These are phyloP conservation scores for Colletotrichum navitas DNA, from an alignment of 2,329 filamentous ascomycete genomes.

Conservation along the genomic window DNA sequence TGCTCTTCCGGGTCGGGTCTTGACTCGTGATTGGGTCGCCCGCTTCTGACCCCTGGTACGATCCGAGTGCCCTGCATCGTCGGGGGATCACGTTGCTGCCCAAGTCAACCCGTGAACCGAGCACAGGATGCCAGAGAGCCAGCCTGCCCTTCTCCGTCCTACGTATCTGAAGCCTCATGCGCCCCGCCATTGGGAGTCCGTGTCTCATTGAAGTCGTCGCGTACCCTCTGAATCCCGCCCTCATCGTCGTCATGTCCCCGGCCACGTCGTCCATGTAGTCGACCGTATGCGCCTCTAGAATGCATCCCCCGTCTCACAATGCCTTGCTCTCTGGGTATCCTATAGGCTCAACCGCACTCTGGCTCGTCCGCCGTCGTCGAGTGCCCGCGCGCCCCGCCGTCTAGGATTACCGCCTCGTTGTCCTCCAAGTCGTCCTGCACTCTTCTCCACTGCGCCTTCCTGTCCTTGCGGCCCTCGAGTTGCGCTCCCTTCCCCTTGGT, in stretches of 20 bases:
- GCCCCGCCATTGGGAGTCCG: neutral
- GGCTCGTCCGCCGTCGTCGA: constrained; percentile 54
- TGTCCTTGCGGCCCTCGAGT: constrained; percentile 58
- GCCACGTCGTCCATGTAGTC: neutral
- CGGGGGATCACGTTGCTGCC: neutral
- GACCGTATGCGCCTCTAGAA: neutral
- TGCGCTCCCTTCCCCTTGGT: constrained; percentile 64
- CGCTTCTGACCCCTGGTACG: neutral
- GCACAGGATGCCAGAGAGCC: neutral
- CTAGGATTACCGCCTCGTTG: constrained; percentile 70
- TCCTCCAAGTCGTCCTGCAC: constrained; percentile 72
- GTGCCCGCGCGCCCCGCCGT: constrained; percentile 66
- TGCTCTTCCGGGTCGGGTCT: constrained; percentile 27
- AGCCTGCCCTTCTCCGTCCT: neutral
- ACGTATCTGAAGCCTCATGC: neutral
- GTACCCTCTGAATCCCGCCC: neutral
- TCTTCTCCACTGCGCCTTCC: constrained; percentile 65
- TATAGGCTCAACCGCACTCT: constrained; percentile 51
- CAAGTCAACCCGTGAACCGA: neutral
- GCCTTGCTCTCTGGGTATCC: neutral
- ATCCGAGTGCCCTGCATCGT: constrained; percentile 1
- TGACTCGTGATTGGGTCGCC: constrained; percentile 21
- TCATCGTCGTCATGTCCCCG: neutral
- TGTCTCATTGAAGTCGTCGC: constrained; percentile 7
- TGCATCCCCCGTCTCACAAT: constrained; percentile 1